phyloP scores from a whole-genome alignment of 2,329 filamentous ascomycete species.

The Nothophoma quercina region DNA sequence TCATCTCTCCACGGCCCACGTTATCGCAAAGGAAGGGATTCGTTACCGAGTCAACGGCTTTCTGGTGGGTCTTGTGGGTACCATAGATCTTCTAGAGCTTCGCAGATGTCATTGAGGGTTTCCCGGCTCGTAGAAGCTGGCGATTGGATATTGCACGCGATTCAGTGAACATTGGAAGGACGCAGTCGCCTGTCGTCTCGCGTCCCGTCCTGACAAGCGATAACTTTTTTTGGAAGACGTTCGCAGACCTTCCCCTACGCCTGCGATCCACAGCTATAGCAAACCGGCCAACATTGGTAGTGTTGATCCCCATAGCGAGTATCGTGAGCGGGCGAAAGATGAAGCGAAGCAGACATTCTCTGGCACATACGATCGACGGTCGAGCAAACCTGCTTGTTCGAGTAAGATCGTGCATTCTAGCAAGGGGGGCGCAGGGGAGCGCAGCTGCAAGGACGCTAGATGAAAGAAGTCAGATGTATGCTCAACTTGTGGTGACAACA shows the following conservation, averaged over 20 bases:
- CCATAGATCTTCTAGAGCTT: neutral
- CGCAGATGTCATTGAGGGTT: neutral
- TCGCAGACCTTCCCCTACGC: conserved; percentile 11
- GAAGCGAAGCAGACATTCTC: neutral
- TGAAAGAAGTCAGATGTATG: neutral
- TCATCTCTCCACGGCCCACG: conserved; percentile 18
- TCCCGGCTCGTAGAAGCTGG: neutral
- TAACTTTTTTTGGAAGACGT: conserved; percentile 1
- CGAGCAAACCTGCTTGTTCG: neutral
- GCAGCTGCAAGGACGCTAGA: neutral
- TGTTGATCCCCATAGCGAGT: neutral
- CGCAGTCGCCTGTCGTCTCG: neutral
- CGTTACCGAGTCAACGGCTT: conserved; percentile 11
- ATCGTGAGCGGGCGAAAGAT: neutral
- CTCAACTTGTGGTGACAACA: no score
- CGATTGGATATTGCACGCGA: neutral
- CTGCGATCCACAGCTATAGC: conserved; percentile 3
- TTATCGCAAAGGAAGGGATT: neutral
- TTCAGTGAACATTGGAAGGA: conserved; percentile 1
- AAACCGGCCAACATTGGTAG: neutral
- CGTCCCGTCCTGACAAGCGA: neutral
- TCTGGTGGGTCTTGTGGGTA: conserved; percentile 7
- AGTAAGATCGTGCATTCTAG: neutral
- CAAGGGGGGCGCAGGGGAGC: neutral
- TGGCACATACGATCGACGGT: neutral